phyloP scores from a whole-genome alignment of 495 filamentous ascomycete species.

The Penicillium manginii region DNA sequence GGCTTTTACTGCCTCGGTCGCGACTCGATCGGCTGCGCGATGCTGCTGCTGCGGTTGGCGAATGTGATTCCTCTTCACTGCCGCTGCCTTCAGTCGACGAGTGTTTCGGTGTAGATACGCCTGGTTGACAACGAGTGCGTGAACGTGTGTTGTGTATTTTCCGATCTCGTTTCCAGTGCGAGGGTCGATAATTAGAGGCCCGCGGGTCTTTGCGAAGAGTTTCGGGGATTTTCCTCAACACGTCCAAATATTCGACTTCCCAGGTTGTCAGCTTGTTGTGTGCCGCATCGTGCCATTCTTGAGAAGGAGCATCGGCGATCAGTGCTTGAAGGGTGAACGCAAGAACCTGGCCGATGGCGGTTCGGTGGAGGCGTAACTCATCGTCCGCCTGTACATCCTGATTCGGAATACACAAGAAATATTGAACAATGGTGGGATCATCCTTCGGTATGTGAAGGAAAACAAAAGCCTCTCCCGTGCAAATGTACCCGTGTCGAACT shows the following conservation, averaged over 20 bases:
- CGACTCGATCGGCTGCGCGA: slow-evolving; percentile 16
- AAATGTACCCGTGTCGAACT: slow-evolving; percentile 49
- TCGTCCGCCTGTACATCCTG: slow-evolving; percentile 32
- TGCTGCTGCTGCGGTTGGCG: slow-evolving; percentile 26
- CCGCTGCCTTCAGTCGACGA: slow-evolving; percentile 28
- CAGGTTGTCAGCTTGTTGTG: slow-evolving; percentile 27
- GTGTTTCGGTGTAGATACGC: slow-evolving; percentile 39
- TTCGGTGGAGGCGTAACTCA: slow-evolving; percentile 38
- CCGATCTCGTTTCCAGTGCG: slow-evolving; percentile 27
- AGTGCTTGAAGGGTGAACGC: slow-evolving; percentile 51
- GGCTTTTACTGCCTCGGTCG: neutral
- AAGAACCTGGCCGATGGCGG: slow-evolving; percentile 50
- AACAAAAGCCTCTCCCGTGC: slow-evolving; percentile 50
- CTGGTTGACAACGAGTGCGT: slow-evolving; percentile 27
- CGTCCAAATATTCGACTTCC: slow-evolving; percentile 33
- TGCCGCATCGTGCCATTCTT: slow-evolving; percentile 43
- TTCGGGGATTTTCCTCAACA: slow-evolving; percentile 34
- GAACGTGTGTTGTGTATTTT: slow-evolving; percentile 34
- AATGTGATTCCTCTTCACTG: slow-evolving; percentile 27
- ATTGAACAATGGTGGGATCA: slow-evolving; percentile 26
- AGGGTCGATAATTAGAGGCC: slow-evolving; percentile 34
- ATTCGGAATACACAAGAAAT: slow-evolving; percentile 36
- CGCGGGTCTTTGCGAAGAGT: slow-evolving; percentile 26
- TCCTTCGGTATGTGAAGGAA: slow-evolving; percentile 51
- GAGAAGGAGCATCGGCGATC: slow-evolving; percentile 30